Percentiles rank a stretch among this genome's conserved stretches.
Evolutionary conservation across 2,329 filamentous ascomycete genomes (phyloP).

Genomic region (Pseudogymnoascus sp.): DNA sequence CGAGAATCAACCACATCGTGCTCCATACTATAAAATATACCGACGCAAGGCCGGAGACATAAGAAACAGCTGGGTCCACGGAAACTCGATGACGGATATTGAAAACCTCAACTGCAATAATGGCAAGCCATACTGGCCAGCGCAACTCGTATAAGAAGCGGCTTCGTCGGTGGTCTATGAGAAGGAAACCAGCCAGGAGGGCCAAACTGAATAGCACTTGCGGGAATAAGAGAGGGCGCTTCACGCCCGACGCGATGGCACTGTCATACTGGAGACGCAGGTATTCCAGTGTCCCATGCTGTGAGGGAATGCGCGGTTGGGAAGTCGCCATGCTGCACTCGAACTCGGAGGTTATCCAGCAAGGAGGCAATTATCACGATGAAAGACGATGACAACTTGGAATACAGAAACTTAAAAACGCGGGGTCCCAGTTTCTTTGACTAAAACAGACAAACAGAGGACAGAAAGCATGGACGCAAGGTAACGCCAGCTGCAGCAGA

Average conservation of each 20-base stretch:
- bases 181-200: slow-evolving; percentile 46
- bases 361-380: neutral
- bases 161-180: slow-evolving; percentile 45
- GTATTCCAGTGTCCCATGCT: neutral
- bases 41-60: slow-evolving; percentile 42
- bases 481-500: neutral
- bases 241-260: slow-evolving; percentile 31
- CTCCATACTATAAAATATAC: slow-evolving; percentile 45
- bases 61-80: slow-evolving; percentile 43
- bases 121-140: slow-evolving; percentile 42
- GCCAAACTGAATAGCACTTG: slow-evolving; percentile 42
- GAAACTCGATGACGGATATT: slow-evolving; percentile 40
- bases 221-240: slow-evolving; percentile 45
- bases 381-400: neutral
- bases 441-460: neutral
- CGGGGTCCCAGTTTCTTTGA: neutral
- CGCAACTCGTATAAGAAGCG: slow-evolving; percentile 44
- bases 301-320: neutral
- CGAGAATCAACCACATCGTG: slow-evolving; percentile 45
- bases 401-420: neutral
- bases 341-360: neutral
- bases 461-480: neutral
- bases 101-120: slow-evolving; percentile 38
- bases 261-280: neutral
- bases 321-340: neutral